Conservation (phyloP, 2,329 filamentous ascomycete genomes). For the Aspergillus costaricaensis region DNA sequence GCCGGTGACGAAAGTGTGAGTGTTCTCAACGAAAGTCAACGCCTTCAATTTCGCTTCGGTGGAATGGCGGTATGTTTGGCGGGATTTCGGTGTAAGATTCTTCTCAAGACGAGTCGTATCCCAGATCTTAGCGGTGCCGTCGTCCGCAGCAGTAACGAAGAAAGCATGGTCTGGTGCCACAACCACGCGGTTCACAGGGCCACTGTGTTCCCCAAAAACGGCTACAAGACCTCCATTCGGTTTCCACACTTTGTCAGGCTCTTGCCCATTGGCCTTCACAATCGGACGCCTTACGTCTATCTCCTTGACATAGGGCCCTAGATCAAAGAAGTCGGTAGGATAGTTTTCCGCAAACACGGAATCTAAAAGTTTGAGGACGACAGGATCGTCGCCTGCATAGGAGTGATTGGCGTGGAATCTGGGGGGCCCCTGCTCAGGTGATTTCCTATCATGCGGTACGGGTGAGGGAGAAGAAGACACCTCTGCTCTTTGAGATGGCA, state of each 20-base stretch:
- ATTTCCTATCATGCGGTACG: slow-evolving; percentile 36
- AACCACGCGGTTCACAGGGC: slow-evolving; percentile 76
- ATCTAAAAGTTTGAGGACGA: slow-evolving; percentile 68
- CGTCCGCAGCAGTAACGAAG: slow-evolving; percentile 90
- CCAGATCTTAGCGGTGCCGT: slow-evolving; percentile 90
- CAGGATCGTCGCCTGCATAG: slow-evolving; percentile 75
- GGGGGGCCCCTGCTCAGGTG: slow-evolving; percentile 30
- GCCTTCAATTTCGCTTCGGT: slow-evolving; percentile 72
- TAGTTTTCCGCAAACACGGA: slow-evolving; percentile 74
- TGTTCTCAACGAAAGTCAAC: slow-evolving; percentile 88
- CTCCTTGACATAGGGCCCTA: slow-evolving; percentile 79
- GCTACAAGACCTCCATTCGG: slow-evolving; percentile 83
- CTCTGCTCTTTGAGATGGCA: slow-evolving; percentile 46
- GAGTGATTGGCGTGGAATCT: slow-evolving; percentile 70
- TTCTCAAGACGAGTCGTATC: slow-evolving; percentile 86
- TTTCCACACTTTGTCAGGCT: slow-evolving; percentile 69
- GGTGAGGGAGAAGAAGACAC: slow-evolving; percentile 40
- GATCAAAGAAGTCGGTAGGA: slow-evolving; percentile 60
- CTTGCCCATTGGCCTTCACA: slow-evolving; percentile 55
- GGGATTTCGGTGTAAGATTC: slow-evolving; percentile 83
- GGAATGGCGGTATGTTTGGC: slow-evolving; percentile 79
- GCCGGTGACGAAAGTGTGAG: slow-evolving; percentile 89
- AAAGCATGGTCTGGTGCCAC: slow-evolving; percentile 89
- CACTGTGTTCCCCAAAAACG: slow-evolving; percentile 84
- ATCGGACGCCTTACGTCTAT: slow-evolving; percentile 58